Evolutionary conservation across 108 stramenopile genomes (phyloP).

Genomic region (Nitzschia palea): DNA sequence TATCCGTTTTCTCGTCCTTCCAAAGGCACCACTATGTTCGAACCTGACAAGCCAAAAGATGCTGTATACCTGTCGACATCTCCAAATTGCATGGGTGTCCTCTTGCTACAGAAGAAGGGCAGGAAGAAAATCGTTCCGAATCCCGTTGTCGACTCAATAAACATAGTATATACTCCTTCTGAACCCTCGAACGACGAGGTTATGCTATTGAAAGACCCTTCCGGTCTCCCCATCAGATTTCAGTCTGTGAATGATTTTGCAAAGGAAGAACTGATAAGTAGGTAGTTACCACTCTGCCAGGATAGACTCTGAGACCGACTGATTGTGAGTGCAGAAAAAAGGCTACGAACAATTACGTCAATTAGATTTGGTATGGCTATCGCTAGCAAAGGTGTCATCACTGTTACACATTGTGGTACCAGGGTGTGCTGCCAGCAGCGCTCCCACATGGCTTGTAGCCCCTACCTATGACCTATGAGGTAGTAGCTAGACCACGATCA

Average conservation of each 20-base stretch:
- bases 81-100: slow-evolving; percentile 76
- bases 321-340: neutral
- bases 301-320: slow-evolving; percentile 4
- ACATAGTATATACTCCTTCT: slow-evolving; percentile 73
- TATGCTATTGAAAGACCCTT: slow-evolving; percentile 57
- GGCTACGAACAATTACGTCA: too few relatives aligned
- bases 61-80: slow-evolving; percentile 79
- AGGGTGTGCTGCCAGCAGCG: too few relatives aligned
- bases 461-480: too few relatives aligned
- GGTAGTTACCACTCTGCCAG: too few relatives aligned
- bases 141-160: slow-evolving; percentile 63
- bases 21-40: slow-evolving; percentile 76
- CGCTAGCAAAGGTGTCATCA: too few relatives aligned
- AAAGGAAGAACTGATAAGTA: slow-evolving; percentile 50
- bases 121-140: slow-evolving; percentile 39
- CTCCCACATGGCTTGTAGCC: too few relatives aligned
- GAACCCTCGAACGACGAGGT: slow-evolving; percentile 8
- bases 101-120: slow-evolving; percentile 61
- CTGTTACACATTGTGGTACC: too few relatives aligned
- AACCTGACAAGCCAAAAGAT: slow-evolving; percentile 74
- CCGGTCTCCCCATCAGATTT: slow-evolving; percentile 56
- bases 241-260: slow-evolving; percentile 44
- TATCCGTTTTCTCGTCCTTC: slow-evolving; percentile 79
- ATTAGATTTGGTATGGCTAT: too few relatives aligned
- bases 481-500: too few relatives aligned